These are phyloP conservation scores for Monosporascus sp. DNA, from an alignment of 2,329 filamentous ascomycete species.

Conservation along the genomic window DNA sequence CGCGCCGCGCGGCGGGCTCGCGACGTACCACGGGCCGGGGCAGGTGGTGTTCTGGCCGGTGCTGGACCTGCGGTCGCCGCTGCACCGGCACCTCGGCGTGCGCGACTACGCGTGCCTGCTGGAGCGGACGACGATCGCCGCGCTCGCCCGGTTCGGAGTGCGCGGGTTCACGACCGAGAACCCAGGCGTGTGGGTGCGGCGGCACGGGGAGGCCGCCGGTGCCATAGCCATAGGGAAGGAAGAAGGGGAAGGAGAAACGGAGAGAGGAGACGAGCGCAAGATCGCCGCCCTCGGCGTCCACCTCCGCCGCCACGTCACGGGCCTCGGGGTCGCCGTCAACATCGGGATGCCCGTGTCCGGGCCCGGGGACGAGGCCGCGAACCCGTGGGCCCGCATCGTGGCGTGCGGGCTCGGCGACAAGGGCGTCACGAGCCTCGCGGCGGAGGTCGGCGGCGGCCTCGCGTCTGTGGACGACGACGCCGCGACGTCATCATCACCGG, in stretches of 20 bases:
- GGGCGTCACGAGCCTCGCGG: conserved; percentile 67
- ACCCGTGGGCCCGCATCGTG: conserved; percentile 68
- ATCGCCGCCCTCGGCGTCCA: conserved; percentile 93
- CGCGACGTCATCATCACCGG: too few species aligned
- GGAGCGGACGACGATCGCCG: conserved; percentile 68
- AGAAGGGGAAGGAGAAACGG: conserved; percentile 7
- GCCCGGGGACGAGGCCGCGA: conserved; percentile 22
- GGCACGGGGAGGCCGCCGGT: conserved; percentile 11
- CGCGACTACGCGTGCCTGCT: conserved; percentile 73
- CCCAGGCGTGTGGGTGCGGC: conserved; percentile 75
- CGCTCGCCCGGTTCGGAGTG: conserved; percentile 58
- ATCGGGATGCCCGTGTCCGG: conserved; percentile 53
- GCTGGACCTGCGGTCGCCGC: conserved; percentile 63
- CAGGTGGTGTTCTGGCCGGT: conserved; percentile 92
- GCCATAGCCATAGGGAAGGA: conserved; percentile 19
- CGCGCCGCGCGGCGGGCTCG: conserved; percentile 80
- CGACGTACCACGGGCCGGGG: conserved; percentile 92
- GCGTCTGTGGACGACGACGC: not conserved
- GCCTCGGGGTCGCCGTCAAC: conserved; percentile 80
- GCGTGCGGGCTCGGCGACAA: conserved; percentile 82
- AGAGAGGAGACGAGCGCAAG: conserved; percentile 49
- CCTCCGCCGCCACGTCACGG: conserved; percentile 74
- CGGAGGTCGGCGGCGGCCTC: conserved; percentile 35
- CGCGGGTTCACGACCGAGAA: conserved; percentile 61
- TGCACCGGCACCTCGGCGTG: conserved; percentile 58